phyloP scores from a whole-genome alignment of 1,284 basidiomycete species.

The Austroboletus niveus region DNA sequence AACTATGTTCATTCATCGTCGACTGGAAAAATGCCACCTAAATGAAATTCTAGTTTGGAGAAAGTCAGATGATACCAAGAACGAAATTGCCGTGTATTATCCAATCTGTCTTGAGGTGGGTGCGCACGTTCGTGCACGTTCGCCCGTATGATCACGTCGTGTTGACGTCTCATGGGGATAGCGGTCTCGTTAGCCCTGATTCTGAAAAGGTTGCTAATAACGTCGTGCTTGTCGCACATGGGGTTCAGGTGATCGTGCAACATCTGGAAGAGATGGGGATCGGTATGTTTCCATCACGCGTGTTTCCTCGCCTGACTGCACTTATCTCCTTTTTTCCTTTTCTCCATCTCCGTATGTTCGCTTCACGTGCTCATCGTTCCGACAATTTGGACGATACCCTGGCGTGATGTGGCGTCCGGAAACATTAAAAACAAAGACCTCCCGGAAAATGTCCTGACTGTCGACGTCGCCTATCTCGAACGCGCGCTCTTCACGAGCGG shows the following conservation, averaged over 20 bases:
- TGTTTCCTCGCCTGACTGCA: conserved; percentile 9
- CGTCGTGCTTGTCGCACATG: conserved; percentile 75
- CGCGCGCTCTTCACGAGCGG: conserved; percentile 56
- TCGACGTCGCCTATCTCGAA: conserved; percentile 68
- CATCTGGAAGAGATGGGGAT: conserved; percentile 74
- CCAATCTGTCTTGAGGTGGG: conserved; percentile 70
- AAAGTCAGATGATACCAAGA: conserved; percentile 71
- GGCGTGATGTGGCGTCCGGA: not conserved
- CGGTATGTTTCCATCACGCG: conserved; percentile 45
- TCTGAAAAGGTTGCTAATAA: conserved; percentile 70
- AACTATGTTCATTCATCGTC: not conserved
- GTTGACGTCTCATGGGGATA: conserved; percentile 30
- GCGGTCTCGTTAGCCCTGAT: conserved; percentile 75
- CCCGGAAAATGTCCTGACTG: conserved; percentile 68
- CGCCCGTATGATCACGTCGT: not conserved
- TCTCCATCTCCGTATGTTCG: not conserved
- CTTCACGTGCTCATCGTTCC: too few relatives aligned
- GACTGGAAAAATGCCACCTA: conserved; percentile 2
- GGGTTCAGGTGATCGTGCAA: conserved; percentile 52
- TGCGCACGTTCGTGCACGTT: not conserved
- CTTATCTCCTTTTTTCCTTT: not conserved
- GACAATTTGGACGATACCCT: not conserved
- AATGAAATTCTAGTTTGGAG: conserved; percentile 59
- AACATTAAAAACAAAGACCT: conserved; percentile 43
- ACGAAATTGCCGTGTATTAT: conserved; percentile 67